Conservation (phyloP, 352 stramenopile genomes). For the Albugo candida region DNA sequence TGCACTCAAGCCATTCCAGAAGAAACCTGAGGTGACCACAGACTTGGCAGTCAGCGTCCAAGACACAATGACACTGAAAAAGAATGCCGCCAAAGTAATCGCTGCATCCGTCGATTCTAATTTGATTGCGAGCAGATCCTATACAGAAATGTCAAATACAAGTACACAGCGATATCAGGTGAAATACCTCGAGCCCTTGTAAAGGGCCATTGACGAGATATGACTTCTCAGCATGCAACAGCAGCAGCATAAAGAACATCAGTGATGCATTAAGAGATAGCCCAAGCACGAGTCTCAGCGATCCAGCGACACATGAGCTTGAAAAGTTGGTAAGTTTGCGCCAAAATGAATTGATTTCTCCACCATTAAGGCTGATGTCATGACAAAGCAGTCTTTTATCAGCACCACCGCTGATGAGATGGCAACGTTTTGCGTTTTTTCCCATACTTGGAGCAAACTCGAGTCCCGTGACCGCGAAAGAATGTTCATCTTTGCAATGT, state of each 20-base stretch:
- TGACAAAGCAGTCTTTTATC: conserved; percentile 60
- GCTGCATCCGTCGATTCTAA: conserved; percentile 34
- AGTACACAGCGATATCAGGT: neutral
- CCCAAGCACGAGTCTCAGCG: conserved; percentile 25
- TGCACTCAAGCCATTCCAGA: conserved; percentile 49
- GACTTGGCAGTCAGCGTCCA: conserved; percentile 18
- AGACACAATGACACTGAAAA: conserved; percentile 17
- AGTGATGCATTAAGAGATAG: conserved; percentile 23
- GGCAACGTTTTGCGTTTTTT: conserved; percentile 15
- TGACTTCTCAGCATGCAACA: conserved; percentile 44
- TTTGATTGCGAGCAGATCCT: conserved; percentile 30
- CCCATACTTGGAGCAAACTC: conserved; percentile 25
- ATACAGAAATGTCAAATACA: neutral
- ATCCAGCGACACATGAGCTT: conserved; percentile 12
- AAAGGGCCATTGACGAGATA: conserved; percentile 27
- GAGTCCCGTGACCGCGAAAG: conserved; percentile 71
- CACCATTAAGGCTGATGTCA: conserved; percentile 30
- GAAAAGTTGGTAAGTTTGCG: conserved; percentile 15
- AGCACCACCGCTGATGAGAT: conserved; percentile 49
- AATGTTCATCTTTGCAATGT: conserved; percentile 33
- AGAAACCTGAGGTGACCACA: conserved; percentile 30
- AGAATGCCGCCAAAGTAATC: conserved; percentile 17
- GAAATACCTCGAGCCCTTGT: conserved; percentile 25
- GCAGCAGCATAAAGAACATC: conserved; percentile 55
- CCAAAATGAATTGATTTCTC: conserved; percentile 24